Conservation (phyloP, 805 yeast species). For the Zygosaccharomyces lentus region DNA sequence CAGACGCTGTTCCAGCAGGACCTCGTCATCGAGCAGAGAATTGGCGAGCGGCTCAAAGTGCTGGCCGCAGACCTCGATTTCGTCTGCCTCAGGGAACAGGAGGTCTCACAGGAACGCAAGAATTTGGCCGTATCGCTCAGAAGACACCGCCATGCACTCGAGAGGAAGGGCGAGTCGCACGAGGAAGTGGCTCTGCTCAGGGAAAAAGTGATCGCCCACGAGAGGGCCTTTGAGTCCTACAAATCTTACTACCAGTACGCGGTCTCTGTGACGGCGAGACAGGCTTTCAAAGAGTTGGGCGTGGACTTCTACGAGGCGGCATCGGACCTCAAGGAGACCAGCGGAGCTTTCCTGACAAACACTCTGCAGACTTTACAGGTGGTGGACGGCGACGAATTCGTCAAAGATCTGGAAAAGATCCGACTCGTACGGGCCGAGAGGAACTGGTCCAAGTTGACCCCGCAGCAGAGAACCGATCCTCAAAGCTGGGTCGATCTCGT, state of each 20-base stretch:
- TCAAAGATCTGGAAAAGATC: conserved; percentile 23
- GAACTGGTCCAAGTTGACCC: conserved; percentile 24
- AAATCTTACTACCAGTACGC: conserved; percentile 25
- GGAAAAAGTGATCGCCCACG: conserved; percentile 22
- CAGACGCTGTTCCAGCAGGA: conserved; percentile 25
- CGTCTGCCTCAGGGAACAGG: conserved; percentile 25
- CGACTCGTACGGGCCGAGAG: conserved; percentile 25
- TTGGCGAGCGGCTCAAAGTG: conserved; percentile 16
- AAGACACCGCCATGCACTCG: conserved; percentile 18
- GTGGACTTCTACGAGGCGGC: conserved; percentile 25
- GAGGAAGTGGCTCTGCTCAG: conserved; percentile 24
- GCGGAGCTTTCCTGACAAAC: conserved; percentile 19
- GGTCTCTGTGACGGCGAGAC: conserved; percentile 24
- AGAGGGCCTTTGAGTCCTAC: conserved; percentile 17
- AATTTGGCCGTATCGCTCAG: conserved; percentile 18
- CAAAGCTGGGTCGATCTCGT: conserved; percentile 24
- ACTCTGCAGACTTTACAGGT: conserved; percentile 20
- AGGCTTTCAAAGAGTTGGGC: conserved; percentile 23
- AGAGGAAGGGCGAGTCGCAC: conserved; percentile 22
- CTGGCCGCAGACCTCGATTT: conserved; percentile 23
- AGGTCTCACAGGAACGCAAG: conserved; percentile 21
- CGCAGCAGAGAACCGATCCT: conserved; percentile 22
- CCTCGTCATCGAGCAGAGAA: conserved; percentile 20
- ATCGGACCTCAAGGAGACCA: conserved; percentile 24
- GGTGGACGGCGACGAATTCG: conserved; percentile 17